Evolutionary conservation across 345 rosid species (phyloP).

Genomic region (Barbarea vulgaris): DNA sequence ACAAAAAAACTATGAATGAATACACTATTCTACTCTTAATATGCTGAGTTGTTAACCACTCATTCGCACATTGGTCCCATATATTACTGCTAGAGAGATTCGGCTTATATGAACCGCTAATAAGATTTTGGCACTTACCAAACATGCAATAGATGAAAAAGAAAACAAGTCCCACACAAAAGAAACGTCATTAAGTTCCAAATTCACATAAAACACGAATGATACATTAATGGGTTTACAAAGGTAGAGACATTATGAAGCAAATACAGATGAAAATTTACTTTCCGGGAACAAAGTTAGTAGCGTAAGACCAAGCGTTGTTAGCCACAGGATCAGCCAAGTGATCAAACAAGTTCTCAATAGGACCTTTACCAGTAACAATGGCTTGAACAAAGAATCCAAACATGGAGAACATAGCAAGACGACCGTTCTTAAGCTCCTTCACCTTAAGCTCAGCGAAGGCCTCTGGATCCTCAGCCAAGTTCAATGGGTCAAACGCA

Average conservation of each 20-base stretch:
- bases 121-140: not conserved
- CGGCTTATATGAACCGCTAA: not conserved
- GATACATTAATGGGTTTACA: slow-evolving; percentile 12
- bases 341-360: slow-evolving; percentile 88
- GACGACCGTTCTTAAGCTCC: slow-evolving; percentile 92
- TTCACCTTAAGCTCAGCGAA: slow-evolving; percentile 94
- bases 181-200: not conserved
- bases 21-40: too few relatives aligned
- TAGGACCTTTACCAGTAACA: slow-evolving; percentile 93
- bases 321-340: slow-evolving; percentile 86
- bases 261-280: slow-evolving; percentile 42
- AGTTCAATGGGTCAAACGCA: slow-evolving; percentile 83
- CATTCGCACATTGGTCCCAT: not conserved
- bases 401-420: slow-evolving; percentile 95
- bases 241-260: slow-evolving; percentile 18
- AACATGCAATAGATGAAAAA: not conserved
- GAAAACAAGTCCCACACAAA: not conserved
- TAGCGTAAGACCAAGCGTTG: slow-evolving; percentile 98
- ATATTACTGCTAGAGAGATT: not conserved
- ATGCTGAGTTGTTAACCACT: not conserved
- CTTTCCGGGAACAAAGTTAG: slow-evolving; percentile 97
- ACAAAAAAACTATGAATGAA: not conserved
- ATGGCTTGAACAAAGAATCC: slow-evolving; percentile 96
- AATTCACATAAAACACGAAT: slow-evolving; percentile 19
- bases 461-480: slow-evolving; percentile 95